phyloP scores from a whole-genome alignment of 305 asterid species.

The Fraxinus velutina region DNA sequence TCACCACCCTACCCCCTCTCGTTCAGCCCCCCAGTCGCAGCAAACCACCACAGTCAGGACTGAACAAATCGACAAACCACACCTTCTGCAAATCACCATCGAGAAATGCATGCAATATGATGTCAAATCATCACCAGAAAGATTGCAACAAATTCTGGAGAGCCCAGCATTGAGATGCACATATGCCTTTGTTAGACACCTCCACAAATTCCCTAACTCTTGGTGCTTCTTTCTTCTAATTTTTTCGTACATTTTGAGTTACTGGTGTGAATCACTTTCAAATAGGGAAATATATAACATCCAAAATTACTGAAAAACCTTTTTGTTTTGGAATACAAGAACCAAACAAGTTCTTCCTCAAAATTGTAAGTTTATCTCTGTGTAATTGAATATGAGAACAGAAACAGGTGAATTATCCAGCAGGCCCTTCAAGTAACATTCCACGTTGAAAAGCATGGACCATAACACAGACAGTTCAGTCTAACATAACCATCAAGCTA shows the following conservation, averaged over 20 bases:
- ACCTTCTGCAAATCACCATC: background rate
- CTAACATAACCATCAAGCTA: constrained; percentile 7
- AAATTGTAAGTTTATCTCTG: background rate
- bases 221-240: background rate
- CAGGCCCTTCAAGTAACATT: background rate
- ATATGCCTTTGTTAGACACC: background rate
- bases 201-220: background rate
- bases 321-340: background rate
- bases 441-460: background rate
- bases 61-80: background rate
- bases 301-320: background rate
- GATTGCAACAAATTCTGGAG: background rate
- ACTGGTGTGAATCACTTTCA: background rate
- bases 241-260: background rate
- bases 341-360: background rate
- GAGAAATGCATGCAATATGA: background rate
- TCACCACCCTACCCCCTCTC: background rate
- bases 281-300: background rate
- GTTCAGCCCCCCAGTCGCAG: background rate
- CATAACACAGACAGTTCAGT: constrained; percentile 8
- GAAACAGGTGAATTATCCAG: constrained; percentile 9
- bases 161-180: background rate
- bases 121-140: background rate
- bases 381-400: background rate
- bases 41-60: background rate